Base-by-base conservation (phyloP, 2,329 filamentous ascomycete species). In the Ophiostoma perfectum region DNA sequence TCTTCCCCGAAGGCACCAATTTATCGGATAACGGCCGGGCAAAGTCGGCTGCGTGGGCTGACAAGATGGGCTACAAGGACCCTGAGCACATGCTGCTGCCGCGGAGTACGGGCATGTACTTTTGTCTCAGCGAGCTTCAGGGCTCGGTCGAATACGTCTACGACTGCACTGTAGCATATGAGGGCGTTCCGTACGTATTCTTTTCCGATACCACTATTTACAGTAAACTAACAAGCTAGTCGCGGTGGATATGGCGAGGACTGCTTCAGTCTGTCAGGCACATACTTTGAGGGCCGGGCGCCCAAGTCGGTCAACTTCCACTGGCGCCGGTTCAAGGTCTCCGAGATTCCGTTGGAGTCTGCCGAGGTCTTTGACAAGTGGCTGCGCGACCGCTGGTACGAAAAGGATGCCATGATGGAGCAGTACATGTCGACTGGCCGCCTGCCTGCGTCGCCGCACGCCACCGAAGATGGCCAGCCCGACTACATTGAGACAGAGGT, bases 281-380 rank as follows among this genome's bases (percentile, higher is more conserved):
- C 92, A 4, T 97, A 95, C 76, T 89, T 97, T 71, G 87, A 95
- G 77, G 93, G 95, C 12, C 87, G 91, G 0, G 90, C 93, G 0
- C 95, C 94, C 1, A 97, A 93, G 77, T 97, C 93, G 1, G 93
- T 98, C 74, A 98, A 97, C 78, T 93, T 98, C 82, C 90, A 96
- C 79, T 99, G 94, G 92, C 88, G 95, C 67, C 88, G 93, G 9
- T 97, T 96, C 78, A 85, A 86, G 45, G 77, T 97, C 14, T 84
- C 85, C 36, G 88, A 92, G 27, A 96, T 99, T 60, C 94, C 94
- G 0, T 84, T 96, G 9, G 84, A 92, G 44, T 86, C 89, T 73
- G 83, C 85, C 16, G 84, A 90, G 55, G 82, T 85, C 6, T 99
- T 99, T 74, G 92, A 96, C 69, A 74, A 83, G 3, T 99, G 95